These are phyloP conservation scores for Nicotiana knightiana DNA, from an alignment of 257 asterid species.

Conservation along the genomic window DNA sequence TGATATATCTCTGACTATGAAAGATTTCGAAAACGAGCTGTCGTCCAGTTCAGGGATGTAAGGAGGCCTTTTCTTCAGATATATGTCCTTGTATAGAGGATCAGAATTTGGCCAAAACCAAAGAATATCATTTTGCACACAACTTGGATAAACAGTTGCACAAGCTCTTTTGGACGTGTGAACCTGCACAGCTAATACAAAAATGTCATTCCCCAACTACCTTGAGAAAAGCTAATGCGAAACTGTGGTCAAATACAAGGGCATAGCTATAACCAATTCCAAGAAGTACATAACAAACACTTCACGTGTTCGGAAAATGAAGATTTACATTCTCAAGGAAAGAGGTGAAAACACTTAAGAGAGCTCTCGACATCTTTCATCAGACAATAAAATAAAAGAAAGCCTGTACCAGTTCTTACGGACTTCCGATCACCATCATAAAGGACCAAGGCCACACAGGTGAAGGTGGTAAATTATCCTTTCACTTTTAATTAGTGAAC, in stretches of 20 bases:
- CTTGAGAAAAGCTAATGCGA: neutral
- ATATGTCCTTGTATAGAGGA: conserved; percentile 51
- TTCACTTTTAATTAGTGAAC: neutral
- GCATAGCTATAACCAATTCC: neutral
- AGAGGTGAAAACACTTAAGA: neutral
- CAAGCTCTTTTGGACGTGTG: conserved; percentile 80
- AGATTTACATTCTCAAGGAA: neutral
- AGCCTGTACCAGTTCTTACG: neutral
- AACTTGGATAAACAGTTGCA: conserved; percentile 76
- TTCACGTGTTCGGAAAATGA: neutral
- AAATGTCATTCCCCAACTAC: conserved; percentile 11
- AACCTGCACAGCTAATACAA: conserved; percentile 36
- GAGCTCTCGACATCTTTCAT: neutral
- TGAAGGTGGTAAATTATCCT: neutral
- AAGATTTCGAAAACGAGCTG: conserved; percentile 48
- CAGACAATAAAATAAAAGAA: neutral
- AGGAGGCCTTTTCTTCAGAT: conserved; percentile 58
- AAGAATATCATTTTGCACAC: conserved; percentile 73
- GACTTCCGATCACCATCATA: neutral
- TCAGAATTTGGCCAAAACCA: conserved; percentile 96
- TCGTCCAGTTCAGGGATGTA: conserved; percentile 84
- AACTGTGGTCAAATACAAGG: neutral
- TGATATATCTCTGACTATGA: conserved; percentile 64
- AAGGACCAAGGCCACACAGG: neutral
- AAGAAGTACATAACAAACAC: neutral